A percentile compares a stretch with the other conserved stretches of the same genome.
phyloP scores from a whole-genome alignment of 208 protist species.

The Trypanosoma boissoni region DNA sequence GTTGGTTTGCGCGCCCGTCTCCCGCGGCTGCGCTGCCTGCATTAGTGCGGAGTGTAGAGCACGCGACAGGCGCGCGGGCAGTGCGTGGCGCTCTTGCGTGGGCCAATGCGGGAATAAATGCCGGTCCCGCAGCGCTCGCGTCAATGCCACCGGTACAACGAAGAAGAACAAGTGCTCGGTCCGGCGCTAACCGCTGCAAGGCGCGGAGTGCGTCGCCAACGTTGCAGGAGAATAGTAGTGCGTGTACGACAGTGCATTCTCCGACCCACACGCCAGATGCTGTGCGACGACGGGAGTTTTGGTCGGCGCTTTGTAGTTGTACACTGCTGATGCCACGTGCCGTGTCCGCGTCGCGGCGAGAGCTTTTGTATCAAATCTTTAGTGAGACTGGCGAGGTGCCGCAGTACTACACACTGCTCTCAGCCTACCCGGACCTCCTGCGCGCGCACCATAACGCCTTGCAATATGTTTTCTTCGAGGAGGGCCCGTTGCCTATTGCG shows the following conservation, averaged over 20 bases:
- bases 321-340: conserved; percentile 29
- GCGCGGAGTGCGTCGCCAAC: background rate
- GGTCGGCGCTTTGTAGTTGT: conserved; percentile 39
- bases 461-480: conserved; percentile 69
- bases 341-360: conserved; percentile 28
- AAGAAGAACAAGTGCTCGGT: background rate
- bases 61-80: background rate
- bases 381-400: conserved; percentile 58
- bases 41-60: conserved; percentile 4
- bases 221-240: too few relatives aligned
- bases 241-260: too few relatives aligned
- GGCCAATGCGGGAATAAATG: background rate
- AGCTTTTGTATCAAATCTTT: conserved; percentile 62
- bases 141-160: background rate
- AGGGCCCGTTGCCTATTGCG: conserved; percentile 68
- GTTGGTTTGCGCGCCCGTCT: conserved; percentile 16
- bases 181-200: too few relatives aligned
- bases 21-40: conserved; percentile 8
- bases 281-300: conserved; percentile 3
- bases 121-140: background rate
- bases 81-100: background rate
- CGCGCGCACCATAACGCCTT: conserved; percentile 57
- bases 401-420: conserved; percentile 62
- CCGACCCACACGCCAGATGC: too few relatives aligned
- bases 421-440: conserved; percentile 60